These are phyloP conservation scores for Thermoascus crustaceus DNA, from an alignment of 2,329 filamentous ascomycete species.

Conservation along the genomic window DNA sequence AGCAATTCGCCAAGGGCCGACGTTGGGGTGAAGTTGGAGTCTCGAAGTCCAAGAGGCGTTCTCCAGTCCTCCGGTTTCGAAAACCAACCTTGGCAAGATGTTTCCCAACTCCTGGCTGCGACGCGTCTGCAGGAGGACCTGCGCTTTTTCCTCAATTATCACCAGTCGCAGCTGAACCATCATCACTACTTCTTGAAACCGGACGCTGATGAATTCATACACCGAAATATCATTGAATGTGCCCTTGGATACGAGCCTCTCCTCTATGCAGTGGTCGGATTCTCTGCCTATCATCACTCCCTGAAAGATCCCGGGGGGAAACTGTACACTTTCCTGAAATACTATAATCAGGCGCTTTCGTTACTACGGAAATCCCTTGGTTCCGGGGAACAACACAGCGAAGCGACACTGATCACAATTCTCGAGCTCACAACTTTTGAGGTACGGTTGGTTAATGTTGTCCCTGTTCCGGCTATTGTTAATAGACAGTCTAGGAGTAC, in stretches of 20 bases:
- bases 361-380: conserved; percentile 64
- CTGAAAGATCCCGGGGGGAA: conserved; percentile 62
- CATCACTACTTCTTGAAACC: conserved; percentile 75
- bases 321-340: conserved; percentile 73
- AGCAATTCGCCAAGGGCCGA: conserved; percentile 48
- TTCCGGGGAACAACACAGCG: conserved; percentile 59
- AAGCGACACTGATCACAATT: conserved; percentile 75
- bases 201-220: conserved; percentile 66
- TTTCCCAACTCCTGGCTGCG: conserved; percentile 16
- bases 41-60: conserved; percentile 20
- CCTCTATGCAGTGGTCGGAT: conserved; percentile 78
- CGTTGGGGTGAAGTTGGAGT: conserved; percentile 31
- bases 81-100: conserved; percentile 14
- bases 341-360: conserved; percentile 82
- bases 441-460: conserved; percentile 43
- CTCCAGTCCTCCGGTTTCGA: conserved; percentile 5
- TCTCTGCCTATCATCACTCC: conserved; percentile 78
- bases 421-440: conserved; percentile 90
- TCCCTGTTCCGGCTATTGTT: conserved; percentile 7
- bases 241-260: conserved; percentile 73
- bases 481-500: conserved; percentile 60
- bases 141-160: conserved; percentile 71
- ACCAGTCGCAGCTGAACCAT: conserved; percentile 65
- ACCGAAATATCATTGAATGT: conserved; percentile 59
- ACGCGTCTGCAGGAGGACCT: conserved; percentile 52